Conservation (phyloP, 768 basidiomycete genomes). For the Hygrophoropsis aurantiaca region DNA sequence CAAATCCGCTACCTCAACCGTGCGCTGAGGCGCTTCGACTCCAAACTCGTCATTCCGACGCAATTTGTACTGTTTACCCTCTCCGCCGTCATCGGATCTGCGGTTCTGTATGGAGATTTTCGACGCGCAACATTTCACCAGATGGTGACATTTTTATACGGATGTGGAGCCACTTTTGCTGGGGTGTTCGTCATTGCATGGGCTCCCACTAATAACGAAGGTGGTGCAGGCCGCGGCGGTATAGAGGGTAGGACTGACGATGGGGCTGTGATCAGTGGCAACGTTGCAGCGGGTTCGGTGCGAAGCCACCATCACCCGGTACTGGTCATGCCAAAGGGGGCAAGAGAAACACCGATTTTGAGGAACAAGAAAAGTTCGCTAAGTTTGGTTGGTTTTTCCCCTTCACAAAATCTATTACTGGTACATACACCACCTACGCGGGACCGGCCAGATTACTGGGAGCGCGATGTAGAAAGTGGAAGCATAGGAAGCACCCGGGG, state of each 20-base stretch:
- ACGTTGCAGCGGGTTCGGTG: conserved; percentile 14
- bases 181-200: conserved; percentile 90
- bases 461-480: conserved; percentile 26
- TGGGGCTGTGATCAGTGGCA: conserved; percentile 18
- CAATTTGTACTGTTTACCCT: conserved; percentile 96
- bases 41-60: conserved; percentile 91
- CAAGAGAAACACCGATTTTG: conserved; percentile 44
- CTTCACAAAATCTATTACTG: conserved; percentile 72
- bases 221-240: conserved; percentile 25
- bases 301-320: conserved; percentile 34
- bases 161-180: conserved; percentile 83
- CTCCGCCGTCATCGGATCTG: conserved; percentile 89
- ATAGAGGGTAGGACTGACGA: conserved; percentile 32
- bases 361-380: conserved; percentile 55
- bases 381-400: conserved; percentile 68
- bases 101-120: conserved; percentile 94
- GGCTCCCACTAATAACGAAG: conserved; percentile 37
- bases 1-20: conserved; percentile 84
- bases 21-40: conserved; percentile 90
- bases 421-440: conserved; percentile 61
- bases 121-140: conserved; percentile 77
- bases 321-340: conserved; percentile 49
- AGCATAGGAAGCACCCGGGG: conserved; percentile 5
- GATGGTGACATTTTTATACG: conserved; percentile 82
- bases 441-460: conserved; percentile 39